These are phyloP conservation scores for Alternaria alternata DNA, from an alignment of 2,329 filamentous ascomycete species.

Conservation along the genomic window DNA sequence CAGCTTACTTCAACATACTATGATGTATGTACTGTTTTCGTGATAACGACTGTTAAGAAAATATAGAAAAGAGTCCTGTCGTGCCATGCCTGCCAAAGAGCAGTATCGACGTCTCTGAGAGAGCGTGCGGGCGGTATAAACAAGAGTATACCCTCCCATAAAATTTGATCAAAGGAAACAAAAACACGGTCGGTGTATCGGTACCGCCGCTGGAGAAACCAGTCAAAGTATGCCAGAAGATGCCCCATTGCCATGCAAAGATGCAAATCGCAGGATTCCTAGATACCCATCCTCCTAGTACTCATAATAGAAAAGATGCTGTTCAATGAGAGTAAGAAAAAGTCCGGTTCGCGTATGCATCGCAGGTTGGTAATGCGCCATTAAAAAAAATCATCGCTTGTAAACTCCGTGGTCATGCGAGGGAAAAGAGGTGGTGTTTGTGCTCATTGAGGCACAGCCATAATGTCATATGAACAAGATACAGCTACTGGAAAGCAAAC, in stretches of 20 bases:
- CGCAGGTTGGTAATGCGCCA: slow-evolving; percentile 44
- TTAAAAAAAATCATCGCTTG: slow-evolving; percentile 45
- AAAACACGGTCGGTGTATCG: slow-evolving; percentile 22
- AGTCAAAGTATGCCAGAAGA: slow-evolving; percentile 43
- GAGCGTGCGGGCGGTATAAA: slow-evolving; percentile 13
- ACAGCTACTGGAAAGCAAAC: slow-evolving; percentile 20
- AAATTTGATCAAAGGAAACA: slow-evolving; percentile 25
- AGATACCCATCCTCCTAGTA: slow-evolving; percentile 42
- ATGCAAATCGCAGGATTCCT: slow-evolving; percentile 26
- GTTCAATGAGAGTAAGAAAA: slow-evolving; percentile 40
- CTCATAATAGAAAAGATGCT: slow-evolving; percentile 32
- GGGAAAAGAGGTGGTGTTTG: slow-evolving; percentile 32
- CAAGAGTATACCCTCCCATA: slow-evolving; percentile 17
- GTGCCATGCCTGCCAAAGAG: slow-evolving; percentile 11
- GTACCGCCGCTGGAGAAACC: slow-evolving; percentile 24
- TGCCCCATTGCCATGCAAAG: slow-evolving; percentile 19
- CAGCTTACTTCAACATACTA: slow-evolving; percentile 7
- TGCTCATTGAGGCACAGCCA: slow-evolving; percentile 34
- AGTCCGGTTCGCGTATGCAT: slow-evolving; percentile 46
- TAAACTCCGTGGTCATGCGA: slow-evolving; percentile 51
- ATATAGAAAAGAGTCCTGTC: slow-evolving; percentile 12
- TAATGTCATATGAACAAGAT: slow-evolving; percentile 48
- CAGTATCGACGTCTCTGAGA: slow-evolving; percentile 10
- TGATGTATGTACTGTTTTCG: slow-evolving; percentile 12
- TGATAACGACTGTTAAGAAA: slow-evolving; percentile 23